Base-by-base conservation (phyloP, 495 filamentous ascomycete species). In the Xylaria longipes region DNA sequence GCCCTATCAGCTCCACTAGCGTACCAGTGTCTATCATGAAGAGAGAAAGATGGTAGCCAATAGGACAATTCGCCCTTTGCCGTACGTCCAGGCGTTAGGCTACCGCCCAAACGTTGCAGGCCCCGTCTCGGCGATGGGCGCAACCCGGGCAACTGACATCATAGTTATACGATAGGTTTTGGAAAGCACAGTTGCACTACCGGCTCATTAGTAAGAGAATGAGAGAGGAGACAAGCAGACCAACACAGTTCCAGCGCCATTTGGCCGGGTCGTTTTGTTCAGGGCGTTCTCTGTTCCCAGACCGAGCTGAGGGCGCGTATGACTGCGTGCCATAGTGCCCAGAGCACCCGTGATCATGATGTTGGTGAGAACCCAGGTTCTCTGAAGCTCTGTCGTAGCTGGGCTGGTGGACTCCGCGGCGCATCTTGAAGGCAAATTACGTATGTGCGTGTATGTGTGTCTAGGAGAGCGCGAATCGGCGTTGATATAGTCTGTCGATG, bases 191-290 rank as follows among this genome's bases (percentile, higher is more conserved):
- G 20, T 46, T 31, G 7, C 45, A 60, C 68, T 70, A 17, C 15
- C 0, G 17, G 33, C 45, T 39, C 15, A 31, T 70, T 52, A 70
- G 68, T 31, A 63, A 67, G 29, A 50, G 31, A 25, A 20, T n/a
- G 11, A 0, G n/a, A 70, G n/a, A 41, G 43, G 1, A 31, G 25
- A 33, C 39, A 8, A 5, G 57, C 1, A 63, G 22, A 52, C 68
- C 63, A 1, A 70, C 68, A 57, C 68, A 70, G 8, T 62, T 70
- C 68, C 68, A 70, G 0, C 68, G 41, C 67, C 54, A 61, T 12
- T 69, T 46, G 4, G 22, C n/a, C 25, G 0, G 8, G 50, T 68
- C 17, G 4, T 0, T 1, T n/a, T 17, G 22, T 0, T 7, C 43
- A 5, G 22, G 45, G 5, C 17, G 5, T 39, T 1, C 65, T 43